Evolutionary conservation across 192 early-diverging fungal genomes (phyloP).

Genomic region (Linnemannia zychae): DNA sequence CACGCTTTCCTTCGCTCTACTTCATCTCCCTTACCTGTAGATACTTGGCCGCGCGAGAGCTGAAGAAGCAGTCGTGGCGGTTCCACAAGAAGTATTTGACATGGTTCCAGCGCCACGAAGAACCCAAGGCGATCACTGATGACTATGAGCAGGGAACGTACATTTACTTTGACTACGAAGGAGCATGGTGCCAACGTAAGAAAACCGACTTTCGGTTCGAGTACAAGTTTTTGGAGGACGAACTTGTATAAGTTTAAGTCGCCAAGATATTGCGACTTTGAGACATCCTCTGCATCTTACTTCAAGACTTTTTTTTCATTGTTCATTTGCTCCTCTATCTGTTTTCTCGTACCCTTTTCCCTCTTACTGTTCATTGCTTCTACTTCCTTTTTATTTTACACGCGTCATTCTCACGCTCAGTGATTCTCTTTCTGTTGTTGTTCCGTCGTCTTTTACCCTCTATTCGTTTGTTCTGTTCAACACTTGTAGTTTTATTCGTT

Average conservation of each 20-base stretch:
- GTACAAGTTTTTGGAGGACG: conserved; percentile 89
- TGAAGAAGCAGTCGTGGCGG: conserved; percentile 97
- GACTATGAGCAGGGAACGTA: conserved; percentile 99
- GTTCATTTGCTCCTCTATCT: neutral
- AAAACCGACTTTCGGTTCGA: conserved; percentile 95
- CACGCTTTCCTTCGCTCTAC: neutral
- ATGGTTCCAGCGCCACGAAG: conserved; percentile 98
- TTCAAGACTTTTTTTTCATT: neutral
- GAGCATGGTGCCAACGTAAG: conserved; percentile 96
- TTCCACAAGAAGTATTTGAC: conserved; percentile 98
- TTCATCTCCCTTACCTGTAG: conserved; percentile 49
- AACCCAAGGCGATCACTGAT: conserved; percentile 95
- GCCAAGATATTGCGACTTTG: conserved; percentile 2
- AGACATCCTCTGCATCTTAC: neutral
- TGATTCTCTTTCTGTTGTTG: neutral
- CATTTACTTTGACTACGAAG: conserved; percentile 98
- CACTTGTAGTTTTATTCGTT: neutral
- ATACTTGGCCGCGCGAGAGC: conserved; percentile 92
- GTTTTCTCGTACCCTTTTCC: neutral
- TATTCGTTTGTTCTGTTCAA: conserved; percentile 7
- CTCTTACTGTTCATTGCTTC: neutral
- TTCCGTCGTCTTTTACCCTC: conserved; percentile 3
- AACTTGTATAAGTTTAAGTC: conserved; percentile 65
- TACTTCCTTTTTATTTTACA: neutral
- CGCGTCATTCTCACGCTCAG: neutral